Conservation (phyloP, 345 rosid species). For the Aquilaria malaccensis region DNA sequence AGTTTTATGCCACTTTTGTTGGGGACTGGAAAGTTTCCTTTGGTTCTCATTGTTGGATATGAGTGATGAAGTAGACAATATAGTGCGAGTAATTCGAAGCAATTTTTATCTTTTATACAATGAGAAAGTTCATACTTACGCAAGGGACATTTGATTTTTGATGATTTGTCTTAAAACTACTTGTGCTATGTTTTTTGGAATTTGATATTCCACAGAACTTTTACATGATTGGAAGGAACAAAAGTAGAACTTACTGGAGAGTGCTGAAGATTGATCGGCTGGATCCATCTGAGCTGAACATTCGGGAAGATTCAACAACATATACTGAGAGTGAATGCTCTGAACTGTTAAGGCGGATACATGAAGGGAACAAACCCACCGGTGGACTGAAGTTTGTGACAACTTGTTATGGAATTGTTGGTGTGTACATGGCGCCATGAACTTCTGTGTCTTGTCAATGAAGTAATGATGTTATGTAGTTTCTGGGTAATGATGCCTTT, state of each 20-base stretch:
- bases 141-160: too few species aligned
- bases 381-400: constrained; percentile 90
- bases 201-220: constrained; percentile 40
- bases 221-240: constrained; percentile 79
- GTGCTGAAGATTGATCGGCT: constrained; percentile 73
- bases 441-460: neutral
- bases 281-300: constrained; percentile 63
- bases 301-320: constrained; percentile 73
- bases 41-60: constrained; percentile 6
- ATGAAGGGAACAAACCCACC: constrained; percentile 85
- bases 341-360: constrained; percentile 75
- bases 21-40: neutral
- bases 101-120: neutral
- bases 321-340: constrained; percentile 66
- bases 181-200: neutral
- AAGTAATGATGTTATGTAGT: constrained; percentile 1
- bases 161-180: too few species aligned
- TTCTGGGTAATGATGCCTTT: neutral
- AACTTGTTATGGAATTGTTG: constrained; percentile 87
- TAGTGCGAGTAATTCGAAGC: neutral
- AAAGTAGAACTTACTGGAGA: constrained; percentile 62
- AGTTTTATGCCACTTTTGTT: neutral
- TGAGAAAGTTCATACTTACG: neutral
- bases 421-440: constrained; percentile 33
- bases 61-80: neutral